A percentile compares a stretch with the other conserved stretches of the same genome.
Evolutionary conservation across 139 green algal species (phyloP).

Genomic region (Trebouxia sp.): DNA sequence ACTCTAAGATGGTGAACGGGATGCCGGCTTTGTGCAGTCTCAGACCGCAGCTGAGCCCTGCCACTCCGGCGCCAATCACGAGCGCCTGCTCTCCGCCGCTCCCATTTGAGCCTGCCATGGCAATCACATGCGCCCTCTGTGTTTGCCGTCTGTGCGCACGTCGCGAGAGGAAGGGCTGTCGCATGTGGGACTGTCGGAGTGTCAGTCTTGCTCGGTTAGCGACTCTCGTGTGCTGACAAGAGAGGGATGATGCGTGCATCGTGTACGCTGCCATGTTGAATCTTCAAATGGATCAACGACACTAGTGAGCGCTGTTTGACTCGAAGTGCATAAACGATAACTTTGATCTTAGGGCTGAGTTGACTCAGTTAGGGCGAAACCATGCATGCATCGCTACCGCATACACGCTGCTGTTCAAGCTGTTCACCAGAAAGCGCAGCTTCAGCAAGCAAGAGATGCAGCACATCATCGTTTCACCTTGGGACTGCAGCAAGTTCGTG

Average conservation of each 20-base stretch:
- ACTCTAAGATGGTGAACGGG: conserved; percentile 75
- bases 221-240: neutral
- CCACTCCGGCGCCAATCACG: conserved; percentile 60
- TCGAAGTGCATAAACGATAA: neutral
- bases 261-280: no score
- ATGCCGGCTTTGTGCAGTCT: conserved; percentile 53
- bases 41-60: conserved; percentile 49
- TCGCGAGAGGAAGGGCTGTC: neutral
- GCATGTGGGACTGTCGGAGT: neutral
- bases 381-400: neutral
- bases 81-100: conserved; percentile 36
- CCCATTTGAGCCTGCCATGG: neutral
- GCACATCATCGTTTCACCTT: no score
- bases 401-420: neutral
- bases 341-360: neutral
- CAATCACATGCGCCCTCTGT: neutral
- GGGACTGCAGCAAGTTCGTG: no score
- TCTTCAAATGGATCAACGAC: no score
- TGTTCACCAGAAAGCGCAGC: no score
- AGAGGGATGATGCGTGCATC: neutral
- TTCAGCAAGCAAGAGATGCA: no score
- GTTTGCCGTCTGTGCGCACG: neutral
- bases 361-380: no score
- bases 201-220: neutral
- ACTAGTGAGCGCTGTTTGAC: neutral